A percentile compares a stretch with the other conserved stretches of the same genome.
These are phyloP conservation scores for Kitagawia praeruptora DNA, from an alignment of 129 eudicot genomes.

Conservation along the genomic window DNA sequence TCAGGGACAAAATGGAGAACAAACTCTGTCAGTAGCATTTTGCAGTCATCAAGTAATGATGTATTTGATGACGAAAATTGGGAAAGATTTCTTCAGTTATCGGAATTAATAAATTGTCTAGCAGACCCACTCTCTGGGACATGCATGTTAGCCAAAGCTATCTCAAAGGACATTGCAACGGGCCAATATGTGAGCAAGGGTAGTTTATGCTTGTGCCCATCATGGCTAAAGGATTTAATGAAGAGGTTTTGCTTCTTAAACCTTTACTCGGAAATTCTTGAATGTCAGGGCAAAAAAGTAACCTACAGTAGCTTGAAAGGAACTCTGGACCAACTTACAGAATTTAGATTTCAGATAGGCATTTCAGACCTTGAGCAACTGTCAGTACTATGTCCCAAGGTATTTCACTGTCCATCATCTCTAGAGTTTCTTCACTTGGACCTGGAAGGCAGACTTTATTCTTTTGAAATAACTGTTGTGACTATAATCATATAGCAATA, in stretches of 20 bases:
- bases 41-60: conserved; percentile 29
- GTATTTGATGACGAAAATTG: conserved; percentile 41
- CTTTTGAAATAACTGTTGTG: neutral
- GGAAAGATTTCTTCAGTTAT: conserved; percentile 29
- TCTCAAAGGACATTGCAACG: conserved; percentile 10
- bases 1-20: conserved; percentile 13
- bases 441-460: neutral
- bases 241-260: conserved; percentile 55
- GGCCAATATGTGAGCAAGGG: conserved; percentile 17
- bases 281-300: conserved; percentile 30
- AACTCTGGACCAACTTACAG: conserved; percentile 36
- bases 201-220: conserved; percentile 51
- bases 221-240: conserved; percentile 59
- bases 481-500: neutral
- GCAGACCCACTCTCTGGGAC: conserved; percentile 31
- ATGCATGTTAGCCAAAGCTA: conserved; percentile 42
- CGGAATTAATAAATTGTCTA: conserved; percentile 57
- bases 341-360: conserved; percentile 41
- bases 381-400: conserved; percentile 62
- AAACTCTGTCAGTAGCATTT: conserved; percentile 16
- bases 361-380: conserved; percentile 55
- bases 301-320: conserved; percentile 32
- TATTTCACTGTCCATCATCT: conserved; percentile 10
- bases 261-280: conserved; percentile 44
- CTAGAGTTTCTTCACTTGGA: neutral